phyloP scores from a whole-genome alignment of 345 rosid genomes.

The Hevea brasiliensis region DNA sequence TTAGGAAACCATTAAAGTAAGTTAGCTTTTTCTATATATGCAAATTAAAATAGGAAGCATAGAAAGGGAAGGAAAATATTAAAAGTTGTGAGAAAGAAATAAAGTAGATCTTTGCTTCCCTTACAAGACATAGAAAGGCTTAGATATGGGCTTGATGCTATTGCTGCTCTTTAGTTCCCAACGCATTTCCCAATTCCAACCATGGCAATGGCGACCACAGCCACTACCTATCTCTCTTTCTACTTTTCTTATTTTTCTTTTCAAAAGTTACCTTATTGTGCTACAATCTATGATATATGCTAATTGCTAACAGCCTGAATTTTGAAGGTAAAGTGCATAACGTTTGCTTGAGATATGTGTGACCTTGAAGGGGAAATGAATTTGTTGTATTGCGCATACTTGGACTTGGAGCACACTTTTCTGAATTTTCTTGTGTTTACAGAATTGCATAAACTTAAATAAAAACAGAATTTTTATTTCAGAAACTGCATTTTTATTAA shows the following conservation, averaged over 20 bases:
- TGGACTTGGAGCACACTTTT: too few species aligned
- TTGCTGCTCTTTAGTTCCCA: neutral
- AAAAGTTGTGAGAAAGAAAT: neutral
- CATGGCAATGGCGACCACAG: too few species aligned
- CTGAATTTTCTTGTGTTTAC: too few species aligned
- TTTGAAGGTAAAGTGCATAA: too few species aligned
- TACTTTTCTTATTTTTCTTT: neutral
- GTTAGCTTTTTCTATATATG: conserved; percentile 22
- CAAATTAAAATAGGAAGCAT: conserved; percentile 5
- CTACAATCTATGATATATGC: too few species aligned
- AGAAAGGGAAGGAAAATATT: neutral
- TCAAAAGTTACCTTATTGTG: neutral
- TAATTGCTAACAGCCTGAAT: too few species aligned
- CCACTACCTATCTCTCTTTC: neutral
- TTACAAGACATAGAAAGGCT: conserved; percentile 25
- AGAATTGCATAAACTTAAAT: too few species aligned
- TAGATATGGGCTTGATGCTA: conserved; percentile 2
- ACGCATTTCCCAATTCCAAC: conserved; percentile 36
- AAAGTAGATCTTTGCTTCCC: conserved; percentile 24
- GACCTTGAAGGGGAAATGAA: neutral
- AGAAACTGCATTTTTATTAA: too few species aligned
- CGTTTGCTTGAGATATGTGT: too few species aligned
- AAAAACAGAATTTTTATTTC: too few species aligned
- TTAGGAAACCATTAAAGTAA: conserved; percentile 21
- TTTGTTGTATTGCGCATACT: too few species aligned